Conservation (phyloP, 345 rosid genomes). For the Citrus australasica region DNA sequence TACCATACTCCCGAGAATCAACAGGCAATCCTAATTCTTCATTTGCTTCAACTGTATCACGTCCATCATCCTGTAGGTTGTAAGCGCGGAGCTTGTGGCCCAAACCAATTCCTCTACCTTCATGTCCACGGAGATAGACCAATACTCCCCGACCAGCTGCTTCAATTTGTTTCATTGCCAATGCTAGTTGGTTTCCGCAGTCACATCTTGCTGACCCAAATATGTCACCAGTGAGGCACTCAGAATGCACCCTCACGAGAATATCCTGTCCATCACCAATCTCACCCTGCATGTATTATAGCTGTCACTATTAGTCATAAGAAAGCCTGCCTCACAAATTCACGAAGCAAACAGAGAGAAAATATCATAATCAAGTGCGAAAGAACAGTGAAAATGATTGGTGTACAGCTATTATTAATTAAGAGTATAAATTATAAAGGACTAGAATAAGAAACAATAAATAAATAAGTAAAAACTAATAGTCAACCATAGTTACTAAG, state of each 20-base stretch:
- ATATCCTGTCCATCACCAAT: constrained; percentile 68
- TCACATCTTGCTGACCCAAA: constrained; percentile 85
- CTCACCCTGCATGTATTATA: constrained; percentile 48
- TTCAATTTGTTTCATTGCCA: constrained; percentile 85
- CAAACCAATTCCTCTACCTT: constrained; percentile 81
- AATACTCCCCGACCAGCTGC: constrained; percentile 77
- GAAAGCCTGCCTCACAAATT: neutral
- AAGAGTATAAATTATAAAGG: too few species aligned
- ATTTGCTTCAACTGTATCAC: constrained; percentile 65
- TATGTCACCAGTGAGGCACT: constrained; percentile 92
- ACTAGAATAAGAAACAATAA: too few species aligned
- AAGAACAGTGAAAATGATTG: too few species aligned
- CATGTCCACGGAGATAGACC: constrained; percentile 90
- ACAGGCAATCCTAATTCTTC: constrained; percentile 68
- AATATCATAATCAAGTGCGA: too few species aligned
- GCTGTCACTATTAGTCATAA: too few species aligned
- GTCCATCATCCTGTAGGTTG: constrained; percentile 58
- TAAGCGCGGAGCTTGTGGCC: constrained; percentile 83
- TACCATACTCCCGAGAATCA: constrained; percentile 85
- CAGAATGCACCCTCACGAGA: constrained; percentile 91
- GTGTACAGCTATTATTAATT: too few species aligned
- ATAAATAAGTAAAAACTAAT: too few species aligned
- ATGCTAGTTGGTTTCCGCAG: constrained; percentile 70
- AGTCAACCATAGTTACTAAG: too few species aligned
- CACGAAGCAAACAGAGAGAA: too few species aligned